These are phyloP conservation scores for Hysterangium stoloniferum DNA, from an alignment of 768 basidiomycete species.

Conservation along the genomic window DNA sequence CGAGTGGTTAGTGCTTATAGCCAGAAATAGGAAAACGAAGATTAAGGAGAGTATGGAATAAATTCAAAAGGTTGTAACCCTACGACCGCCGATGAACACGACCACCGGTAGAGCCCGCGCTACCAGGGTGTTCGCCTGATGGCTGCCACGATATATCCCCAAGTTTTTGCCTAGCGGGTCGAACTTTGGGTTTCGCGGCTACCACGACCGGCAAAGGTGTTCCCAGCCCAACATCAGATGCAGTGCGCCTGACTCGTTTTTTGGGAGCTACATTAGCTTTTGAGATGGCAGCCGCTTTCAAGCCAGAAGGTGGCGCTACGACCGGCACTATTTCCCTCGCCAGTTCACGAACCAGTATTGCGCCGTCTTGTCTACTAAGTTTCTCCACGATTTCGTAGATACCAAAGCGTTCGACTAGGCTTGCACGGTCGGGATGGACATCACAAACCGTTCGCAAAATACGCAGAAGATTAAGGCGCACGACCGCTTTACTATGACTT, in stretches of 20 bases:
- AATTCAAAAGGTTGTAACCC: too few relatives aligned
- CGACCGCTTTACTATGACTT: slow-evolving; percentile 71
- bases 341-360: slow-evolving; percentile 84
- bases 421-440: slow-evolving; percentile 76
- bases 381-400: slow-evolving; percentile 73
- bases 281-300: slow-evolving; percentile 12
- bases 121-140: neutral
- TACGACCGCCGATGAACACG: too few relatives aligned
- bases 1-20: too few relatives aligned
- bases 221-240: slow-evolving; percentile 44
- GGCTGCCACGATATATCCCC: slow-evolving; percentile 59
- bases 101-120: too few relatives aligned
- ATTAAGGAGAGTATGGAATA: too few relatives aligned
- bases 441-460: slow-evolving; percentile 84
- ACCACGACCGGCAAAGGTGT: slow-evolving; percentile 18
- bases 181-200: slow-evolving; percentile 27
- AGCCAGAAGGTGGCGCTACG: slow-evolving; percentile 47
- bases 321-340: slow-evolving; percentile 80
- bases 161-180: slow-evolving; percentile 42
- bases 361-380: slow-evolving; percentile 78
- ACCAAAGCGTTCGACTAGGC: slow-evolving; percentile 76
- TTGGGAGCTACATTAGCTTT: slow-evolving; percentile 50
- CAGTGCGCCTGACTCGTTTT: slow-evolving; percentile 48
- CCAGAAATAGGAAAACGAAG: too few relatives aligned
- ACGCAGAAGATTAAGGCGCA: slow-evolving; percentile 82